Evolutionary conservation across 768 basidiomycete species (phyloP).

Genomic region (Leccinum imitatum): DNA sequence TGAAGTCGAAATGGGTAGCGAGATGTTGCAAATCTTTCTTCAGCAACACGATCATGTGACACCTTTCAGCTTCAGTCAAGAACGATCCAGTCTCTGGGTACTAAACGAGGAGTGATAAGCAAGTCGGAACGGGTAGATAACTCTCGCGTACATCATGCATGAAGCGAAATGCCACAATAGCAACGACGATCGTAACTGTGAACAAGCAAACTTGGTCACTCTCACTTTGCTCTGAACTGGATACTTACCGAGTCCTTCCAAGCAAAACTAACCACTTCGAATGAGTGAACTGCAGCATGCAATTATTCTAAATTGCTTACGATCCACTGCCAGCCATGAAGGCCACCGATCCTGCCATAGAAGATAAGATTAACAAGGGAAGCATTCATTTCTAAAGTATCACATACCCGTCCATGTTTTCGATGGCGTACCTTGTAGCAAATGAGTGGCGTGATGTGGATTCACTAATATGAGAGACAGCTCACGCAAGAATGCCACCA

Average conservation of each 20-base stretch:
- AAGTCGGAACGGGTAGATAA: background rate
- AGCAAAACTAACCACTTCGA: constrained; percentile 24
- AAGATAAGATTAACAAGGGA: background rate
- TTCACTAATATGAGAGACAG: background rate
- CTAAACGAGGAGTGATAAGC: constrained; percentile 20
- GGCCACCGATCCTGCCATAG: constrained; percentile 23
- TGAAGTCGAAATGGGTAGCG: constrained; percentile 42
- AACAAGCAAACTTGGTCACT: background rate
- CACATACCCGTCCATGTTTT: constrained; percentile 33
- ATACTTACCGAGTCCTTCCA: constrained; percentile 28
- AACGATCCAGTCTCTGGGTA: constrained; percentile 58
- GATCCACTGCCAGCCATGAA: constrained; percentile 40
- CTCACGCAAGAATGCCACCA: constrained; percentile 48
- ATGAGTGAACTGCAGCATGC: constrained; percentile 11
- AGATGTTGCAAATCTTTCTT: constrained; percentile 43
- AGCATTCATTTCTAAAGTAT: constrained; percentile 15
- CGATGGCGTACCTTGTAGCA: constrained; percentile 33
- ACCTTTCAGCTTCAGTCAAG: constrained; percentile 43
- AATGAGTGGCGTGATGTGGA: background rate
- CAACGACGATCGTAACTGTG: constrained; percentile 23
- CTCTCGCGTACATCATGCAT: constrained; percentile 48
- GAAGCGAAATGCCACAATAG: constrained; percentile 40
- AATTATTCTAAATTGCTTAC: constrained; percentile 20
- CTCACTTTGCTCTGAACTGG: background rate
- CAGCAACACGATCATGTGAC: constrained; percentile 33